Conservation (phyloP, 2,329 filamentous ascomycete species). For the Capronia epimyces region DNA sequence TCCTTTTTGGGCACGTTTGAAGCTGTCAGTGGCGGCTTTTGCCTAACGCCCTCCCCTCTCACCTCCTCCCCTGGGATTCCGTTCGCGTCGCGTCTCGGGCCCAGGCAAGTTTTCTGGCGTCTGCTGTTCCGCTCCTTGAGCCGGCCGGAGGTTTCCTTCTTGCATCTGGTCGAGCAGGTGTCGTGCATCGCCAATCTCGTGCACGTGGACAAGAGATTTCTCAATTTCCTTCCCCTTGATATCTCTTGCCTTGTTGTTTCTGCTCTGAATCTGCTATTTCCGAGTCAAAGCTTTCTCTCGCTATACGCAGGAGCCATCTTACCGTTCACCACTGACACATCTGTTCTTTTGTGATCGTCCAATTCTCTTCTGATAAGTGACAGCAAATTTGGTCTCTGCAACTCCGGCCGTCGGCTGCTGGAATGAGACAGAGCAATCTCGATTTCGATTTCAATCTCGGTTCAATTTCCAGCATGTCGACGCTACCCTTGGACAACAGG, state of each 20-base stretch:
- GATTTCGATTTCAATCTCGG: not conserved
- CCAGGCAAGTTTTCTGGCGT: not conserved
- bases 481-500: slow-evolving; percentile 7
- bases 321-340: not conserved
- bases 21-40: slow-evolving; percentile 1
- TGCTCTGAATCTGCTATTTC: not conserved
- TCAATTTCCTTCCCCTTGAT: not conserved
- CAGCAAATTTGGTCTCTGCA: not conserved
- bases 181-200: not conserved
- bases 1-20: slow-evolving; percentile 5
- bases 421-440: not conserved
- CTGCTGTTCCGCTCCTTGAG: not conserved
- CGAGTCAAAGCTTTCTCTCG: slow-evolving; percentile 5
- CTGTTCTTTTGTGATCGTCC: not conserved
- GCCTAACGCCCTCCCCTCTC: not conserved
- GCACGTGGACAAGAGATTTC: not conserved
- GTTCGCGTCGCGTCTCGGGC: not conserved
- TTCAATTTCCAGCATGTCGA: slow-evolving; percentile 6
- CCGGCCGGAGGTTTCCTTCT: not conserved
- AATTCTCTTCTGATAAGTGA: not conserved
- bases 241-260: not conserved
- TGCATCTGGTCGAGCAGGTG: not conserved
- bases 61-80: not conserved
- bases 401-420: not conserved
- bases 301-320: not conserved